Conservation (phyloP, 495 filamentous ascomycete species). For the Pseudotulostoma volvatum region DNA sequence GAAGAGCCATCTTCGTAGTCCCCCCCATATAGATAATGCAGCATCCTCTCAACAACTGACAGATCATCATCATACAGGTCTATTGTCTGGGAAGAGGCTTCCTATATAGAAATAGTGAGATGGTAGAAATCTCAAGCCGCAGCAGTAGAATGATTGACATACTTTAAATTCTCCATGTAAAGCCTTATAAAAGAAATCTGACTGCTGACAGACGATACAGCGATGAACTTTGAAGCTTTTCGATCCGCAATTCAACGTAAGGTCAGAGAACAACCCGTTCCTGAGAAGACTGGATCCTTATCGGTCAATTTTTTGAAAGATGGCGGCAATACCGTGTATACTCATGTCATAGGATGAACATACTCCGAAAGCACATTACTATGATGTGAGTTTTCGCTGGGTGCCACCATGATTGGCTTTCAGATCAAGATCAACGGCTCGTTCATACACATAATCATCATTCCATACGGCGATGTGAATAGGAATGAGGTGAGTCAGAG, state of each 20-base stretch:
- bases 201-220: not conserved
- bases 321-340: not conserved
- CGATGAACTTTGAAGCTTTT: not conserved
- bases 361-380: too few species aligned
- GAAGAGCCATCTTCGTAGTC: not conserved
- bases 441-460: too few species aligned
- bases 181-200: not conserved
- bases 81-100: not conserved
- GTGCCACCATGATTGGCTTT: too few species aligned
- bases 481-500: too few species aligned
- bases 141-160: not conserved
- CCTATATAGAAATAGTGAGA: not conserved
- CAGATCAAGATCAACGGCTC: too few species aligned
- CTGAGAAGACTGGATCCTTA: not conserved
- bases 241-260: not conserved
- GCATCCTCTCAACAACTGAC: not conserved
- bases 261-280: not conserved
- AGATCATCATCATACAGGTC: not conserved
- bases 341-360: not conserved
- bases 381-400: too few species aligned
- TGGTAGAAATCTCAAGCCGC: not conserved
- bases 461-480: too few species aligned
- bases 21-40: not conserved
- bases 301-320: not conserved
- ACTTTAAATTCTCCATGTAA: not conserved